Base-by-base conservation (phyloP, 2,329 filamentous ascomycete genomes). In the Chaetomiaceae sp. region DNA sequence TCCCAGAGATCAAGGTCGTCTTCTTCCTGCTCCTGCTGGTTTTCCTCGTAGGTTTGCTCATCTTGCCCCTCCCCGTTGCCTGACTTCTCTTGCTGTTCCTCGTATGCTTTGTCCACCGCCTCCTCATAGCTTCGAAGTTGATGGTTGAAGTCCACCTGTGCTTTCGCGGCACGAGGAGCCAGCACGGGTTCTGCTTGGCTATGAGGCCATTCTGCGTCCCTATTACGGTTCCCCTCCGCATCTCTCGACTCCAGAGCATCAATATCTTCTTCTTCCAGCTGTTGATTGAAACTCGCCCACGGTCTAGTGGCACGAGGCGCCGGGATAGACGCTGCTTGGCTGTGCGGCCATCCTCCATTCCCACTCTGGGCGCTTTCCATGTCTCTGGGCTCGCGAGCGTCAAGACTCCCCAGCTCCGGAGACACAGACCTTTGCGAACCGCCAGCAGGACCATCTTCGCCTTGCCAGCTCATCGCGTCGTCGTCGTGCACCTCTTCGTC, bases 1-100 rank as follows among this genome's bases (percentile, higher is more conserved):
- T 77, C 78, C 78, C 79, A 83, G 10, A 83, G 70, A 55, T 7
- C 6, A 10, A 27, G 10, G 3, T 82, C 73, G 3, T 66, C 68
- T 10, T 73, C 74, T 3, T 57, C 57, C 9, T 58, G 74, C 4
- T 73, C 71, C n/a, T 48, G 51, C 13, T 51, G 38, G 12, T 51
- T 46, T 23, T 74, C 73, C 7, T 58, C 54, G 2, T 57, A 51
- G 2, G 12, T 3, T 14, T 27, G 25, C 2, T 27, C 25, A 10
- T 25, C 38, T 42, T 19, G 17, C 31, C 37, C 27, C n/a, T 7
- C 30, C 30, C 5, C 30, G 30, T 33, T 7, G 14, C 54, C 43
- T 37, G 10, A 27, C 10, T 27, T 10, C 25, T 27, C 25, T 10
- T 27, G 25, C 25, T 27, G 25, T 3, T 27, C 10, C 25, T 27